Evolutionary conservation across 2,329 filamentous ascomycete genomes (phyloP).

Genomic region (Apiospora malaysiana): DNA sequence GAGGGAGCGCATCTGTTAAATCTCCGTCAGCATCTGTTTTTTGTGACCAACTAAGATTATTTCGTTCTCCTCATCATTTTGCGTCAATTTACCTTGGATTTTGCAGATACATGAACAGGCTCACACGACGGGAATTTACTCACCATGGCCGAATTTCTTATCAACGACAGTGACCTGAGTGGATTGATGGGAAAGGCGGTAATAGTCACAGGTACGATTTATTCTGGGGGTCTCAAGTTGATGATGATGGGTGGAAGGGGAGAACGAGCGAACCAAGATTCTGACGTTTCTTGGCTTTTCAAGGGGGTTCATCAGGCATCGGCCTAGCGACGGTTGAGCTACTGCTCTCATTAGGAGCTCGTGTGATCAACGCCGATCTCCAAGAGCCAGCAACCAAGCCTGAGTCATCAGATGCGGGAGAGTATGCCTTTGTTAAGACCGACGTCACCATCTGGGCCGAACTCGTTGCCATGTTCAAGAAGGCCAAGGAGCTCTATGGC

Average conservation of each 20-base stretch:
- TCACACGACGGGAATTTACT: neutral
- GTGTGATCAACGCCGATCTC: conserved; percentile 61
- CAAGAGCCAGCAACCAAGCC: conserved; percentile 44
- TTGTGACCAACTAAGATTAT: neutral
- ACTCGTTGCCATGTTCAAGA: conserved; percentile 57
- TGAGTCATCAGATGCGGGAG: conserved; percentile 19
- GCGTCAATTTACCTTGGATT: no score
- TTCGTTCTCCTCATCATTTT: neutral
- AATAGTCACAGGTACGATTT: conserved; percentile 54
- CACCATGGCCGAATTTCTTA: conserved; percentile 44
- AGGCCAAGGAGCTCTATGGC: conserved; percentile 65
- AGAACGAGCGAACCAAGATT: neutral
- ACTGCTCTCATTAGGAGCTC: conserved; percentile 58
- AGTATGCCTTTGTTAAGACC: conserved; percentile 49
- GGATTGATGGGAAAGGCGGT: conserved; percentile 55
- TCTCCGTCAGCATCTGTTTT: neutral
- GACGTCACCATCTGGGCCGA: conserved; percentile 58
- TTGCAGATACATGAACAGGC: neutral
- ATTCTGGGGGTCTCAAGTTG: neutral
- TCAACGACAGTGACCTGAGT: conserved; percentile 50
- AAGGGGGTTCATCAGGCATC: conserved; percentile 65
- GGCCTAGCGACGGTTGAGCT: conserved; percentile 60
- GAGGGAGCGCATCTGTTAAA: neutral
- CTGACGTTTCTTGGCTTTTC: conserved; percentile 25
- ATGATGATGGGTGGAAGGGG: conserved; percentile 21